Percentiles rank a stretch among this genome's conserved stretches.
These are phyloP conservation scores for Babesia bovis DNA, from an alignment of 169 alveolate species.

Conservation along the genomic window DNA sequence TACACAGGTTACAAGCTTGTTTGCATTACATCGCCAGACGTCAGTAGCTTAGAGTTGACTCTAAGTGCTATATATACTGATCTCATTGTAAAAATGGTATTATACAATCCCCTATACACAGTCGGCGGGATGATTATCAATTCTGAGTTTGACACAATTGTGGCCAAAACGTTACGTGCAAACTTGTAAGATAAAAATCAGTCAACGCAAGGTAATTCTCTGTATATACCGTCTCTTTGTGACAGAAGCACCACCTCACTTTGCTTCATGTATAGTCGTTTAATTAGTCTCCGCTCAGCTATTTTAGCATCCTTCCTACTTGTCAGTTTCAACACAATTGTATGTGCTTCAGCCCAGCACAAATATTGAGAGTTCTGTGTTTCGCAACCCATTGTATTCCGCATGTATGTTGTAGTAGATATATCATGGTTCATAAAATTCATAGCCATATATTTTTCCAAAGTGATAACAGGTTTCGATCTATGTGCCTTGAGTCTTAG, in stretches of 20 bases:
- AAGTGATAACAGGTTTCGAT: constrained; percentile 4
- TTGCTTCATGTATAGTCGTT: constrained; percentile 25
- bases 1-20: constrained; percentile 61
- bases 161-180: constrained; percentile 38
- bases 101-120: constrained; percentile 46
- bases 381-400: neutral
- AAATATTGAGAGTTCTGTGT: neutral
- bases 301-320: constrained; percentile 45
- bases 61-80: constrained; percentile 56
- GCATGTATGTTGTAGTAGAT: constrained; percentile 26
- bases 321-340: constrained; percentile 2
- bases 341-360: constrained; percentile 16
- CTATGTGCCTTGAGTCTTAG: constrained; percentile 45
- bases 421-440: constrained; percentile 34
- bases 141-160: constrained; percentile 43
- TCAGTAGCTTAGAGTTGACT: constrained; percentile 41
- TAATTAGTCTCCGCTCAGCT: constrained; percentile 32
- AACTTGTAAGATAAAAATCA: constrained; percentile 8
- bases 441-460: constrained; percentile 33
- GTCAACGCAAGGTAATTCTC: constrained; percentile 33
- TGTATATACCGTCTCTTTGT: constrained; percentile 47
- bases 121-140: constrained; percentile 33
- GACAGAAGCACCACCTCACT: constrained; percentile 24
- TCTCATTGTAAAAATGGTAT: constrained; percentile 37
- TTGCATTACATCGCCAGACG: constrained; percentile 62